Base-by-base conservation (phyloP, 306 rosid species). In the Acacia acuminata region DNA sequence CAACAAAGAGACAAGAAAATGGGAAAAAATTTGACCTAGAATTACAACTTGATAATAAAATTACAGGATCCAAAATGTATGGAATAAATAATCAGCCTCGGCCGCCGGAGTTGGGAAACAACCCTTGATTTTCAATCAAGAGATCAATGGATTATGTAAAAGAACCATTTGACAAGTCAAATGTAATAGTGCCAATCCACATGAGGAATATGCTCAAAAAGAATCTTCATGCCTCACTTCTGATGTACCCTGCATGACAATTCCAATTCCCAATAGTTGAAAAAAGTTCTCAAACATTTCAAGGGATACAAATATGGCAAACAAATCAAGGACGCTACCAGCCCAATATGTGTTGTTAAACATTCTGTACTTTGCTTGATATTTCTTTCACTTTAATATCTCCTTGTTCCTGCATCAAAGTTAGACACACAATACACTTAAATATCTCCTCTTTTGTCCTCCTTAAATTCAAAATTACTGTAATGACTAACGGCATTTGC, bases 281-380 rank as follows among this genome's bases (percentile, higher is more conserved):
- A 80, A 60, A 47, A 63, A 45, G 32, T 27, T 65, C 58, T 70
- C 50, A 22, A 75, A 42, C 50, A 70, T 69, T 77, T 71, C 64
- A 16, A 3, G 30, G 22, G n/a, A 77, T 75, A 25, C 15, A 85
- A 53, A 16, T 63, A 61, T 73, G 73, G 71, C 79, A 68, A 82
- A 67, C 79, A 67, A 82, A 67, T 14, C 30, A 69, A 76, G 77
- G 60, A 78, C 36, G n/a, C 74, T 65, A 83, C 83, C 88, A 25
- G 40, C 71, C 55, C 71, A 71, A 81, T 73, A 80, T 76, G 77
- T 75, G 60, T 14, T 47, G 17, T 88, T 85, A 92, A 68, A 96
- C 97, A 80, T 84, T 92, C 86, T 92, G 97, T 83, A 88, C 86
- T 89, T 96, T 96, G 95, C 89, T 89, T 27, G 98, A 88, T 27